Percentiles rank a stretch among this genome's conserved stretches.
Conservation (phyloP, 768 basidiomycete genomes). For the Suillus subluteus region DNA sequence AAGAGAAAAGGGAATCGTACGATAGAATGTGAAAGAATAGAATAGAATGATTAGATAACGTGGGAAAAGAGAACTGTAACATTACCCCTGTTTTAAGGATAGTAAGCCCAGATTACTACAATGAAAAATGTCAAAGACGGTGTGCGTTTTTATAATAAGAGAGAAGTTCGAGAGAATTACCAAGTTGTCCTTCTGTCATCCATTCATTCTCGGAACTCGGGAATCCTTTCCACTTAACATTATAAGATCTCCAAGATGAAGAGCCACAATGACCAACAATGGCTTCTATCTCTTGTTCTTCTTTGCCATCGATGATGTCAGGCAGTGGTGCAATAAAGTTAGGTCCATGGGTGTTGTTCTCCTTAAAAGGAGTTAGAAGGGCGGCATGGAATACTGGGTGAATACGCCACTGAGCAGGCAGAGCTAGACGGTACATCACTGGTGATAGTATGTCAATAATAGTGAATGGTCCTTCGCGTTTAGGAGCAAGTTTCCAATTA, state of each 20-base stretch:
- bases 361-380: neutral
- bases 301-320: neutral
- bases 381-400: slow-evolving; percentile 8
- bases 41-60: no score
- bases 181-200: neutral
- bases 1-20: no score
- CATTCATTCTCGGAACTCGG: neutral
- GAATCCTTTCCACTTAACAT: neutral
- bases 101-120: no score
- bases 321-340: neutral
- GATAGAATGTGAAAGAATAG: no score
- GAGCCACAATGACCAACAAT: neutral
- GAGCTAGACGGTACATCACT: neutral
- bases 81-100: no score
- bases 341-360: neutral
- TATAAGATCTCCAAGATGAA: accelerated
- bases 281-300: neutral
- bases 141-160: no score
- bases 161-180: neutral
- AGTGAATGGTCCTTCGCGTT: slow-evolving; percentile 8
- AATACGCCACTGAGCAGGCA: neutral
- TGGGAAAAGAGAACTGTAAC: no score
- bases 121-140: no score
- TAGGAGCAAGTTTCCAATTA: slow-evolving; percentile 1
- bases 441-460: neutral